These are phyloP conservation scores for Aspergillus clavatus DNA, from an alignment of 2,329 filamentous ascomycete species.

Conservation along the genomic window DNA sequence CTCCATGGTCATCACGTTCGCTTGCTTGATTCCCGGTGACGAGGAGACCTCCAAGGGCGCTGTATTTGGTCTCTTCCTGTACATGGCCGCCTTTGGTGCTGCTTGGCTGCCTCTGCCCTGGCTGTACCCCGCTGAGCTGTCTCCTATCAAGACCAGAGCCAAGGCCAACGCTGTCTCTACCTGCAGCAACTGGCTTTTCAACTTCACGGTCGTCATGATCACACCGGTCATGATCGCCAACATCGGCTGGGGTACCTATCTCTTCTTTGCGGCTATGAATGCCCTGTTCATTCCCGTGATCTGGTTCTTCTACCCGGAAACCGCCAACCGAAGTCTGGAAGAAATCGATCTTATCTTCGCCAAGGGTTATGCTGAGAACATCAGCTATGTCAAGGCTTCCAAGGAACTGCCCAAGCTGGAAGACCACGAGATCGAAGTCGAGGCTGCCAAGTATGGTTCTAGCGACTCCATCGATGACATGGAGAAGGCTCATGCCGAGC, in stretches of 20 bases:
- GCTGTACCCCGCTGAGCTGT: conserved; percentile 49
- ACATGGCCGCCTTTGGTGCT: conserved; percentile 65
- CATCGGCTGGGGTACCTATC: conserved; percentile 42
- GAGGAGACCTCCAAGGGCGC: conserved; percentile 31
- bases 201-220: conserved; percentile 52
- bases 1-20: conserved; percentile 39
- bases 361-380: conserved; percentile 42
- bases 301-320: conserved; percentile 53
- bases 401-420: conserved; percentile 30
- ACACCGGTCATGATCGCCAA: conserved; percentile 39
- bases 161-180: conserved; percentile 54
- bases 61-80: conserved; percentile 61
- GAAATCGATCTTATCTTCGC: conserved; percentile 44
- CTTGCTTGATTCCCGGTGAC: conserved; percentile 32
- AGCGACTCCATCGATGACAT: conserved; percentile 12
- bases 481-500: conserved; percentile 20
- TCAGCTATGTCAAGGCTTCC: conserved; percentile 34
- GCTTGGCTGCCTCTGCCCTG: conserved; percentile 62
- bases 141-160: conserved; percentile 51
- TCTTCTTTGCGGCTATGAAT: conserved; percentile 43
- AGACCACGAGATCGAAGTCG: conserved; percentile 32
- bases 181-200: conserved; percentile 53
- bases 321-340: conserved; percentile 41
- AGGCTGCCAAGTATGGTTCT: conserved; percentile 31
- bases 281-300: conserved; percentile 48